Percentiles rank a stretch among this genome's conserved stretches.
Evolutionary conservation across 768 basidiomycete species (phyloP).

Genomic region (Agaricus sinodeliciosus): DNA sequence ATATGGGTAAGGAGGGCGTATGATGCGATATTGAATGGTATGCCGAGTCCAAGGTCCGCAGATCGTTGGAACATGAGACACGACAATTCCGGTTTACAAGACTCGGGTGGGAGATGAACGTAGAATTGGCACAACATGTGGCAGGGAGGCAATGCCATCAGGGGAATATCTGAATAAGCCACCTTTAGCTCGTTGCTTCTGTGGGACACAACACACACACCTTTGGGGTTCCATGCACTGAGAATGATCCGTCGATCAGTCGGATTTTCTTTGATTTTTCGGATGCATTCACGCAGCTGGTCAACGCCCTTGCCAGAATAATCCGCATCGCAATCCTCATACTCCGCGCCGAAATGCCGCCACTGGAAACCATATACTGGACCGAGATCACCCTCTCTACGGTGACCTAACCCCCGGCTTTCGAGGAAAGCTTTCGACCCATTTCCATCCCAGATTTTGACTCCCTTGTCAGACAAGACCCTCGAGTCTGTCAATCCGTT

Average conservation of each 20-base stretch:
- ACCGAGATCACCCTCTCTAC: conserved; percentile 88
- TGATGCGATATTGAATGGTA: conserved; percentile 99
- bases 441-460: conserved; percentile 98
- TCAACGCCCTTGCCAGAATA: conserved; percentile 87
- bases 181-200: background rate
- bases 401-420: conserved; percentile 72
- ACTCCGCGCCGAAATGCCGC: conserved; percentile 90
- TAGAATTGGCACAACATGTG: conserved; percentile 99
- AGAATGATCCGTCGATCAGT: conserved; percentile 92
- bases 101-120: conserved; percentile 73
- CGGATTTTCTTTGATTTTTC: conserved; percentile 88
- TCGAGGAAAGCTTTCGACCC: conserved; percentile 85
- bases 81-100: conserved; percentile 65
- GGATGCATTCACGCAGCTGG: conserved; percentile 83
- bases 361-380: conserved; percentile 98
- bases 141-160: conserved; percentile 97
- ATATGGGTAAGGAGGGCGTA: conserved; percentile 97
- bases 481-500: conserved; percentile 78
- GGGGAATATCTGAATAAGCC: conserved; percentile 62
- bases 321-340: conserved; percentile 64
- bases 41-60: conserved; percentile 93
- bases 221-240: conserved; percentile 97
- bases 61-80: conserved; percentile 98
- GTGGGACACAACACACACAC: no score
- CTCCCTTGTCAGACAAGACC: conserved; percentile 68